phyloP scores from a whole-genome alignment of 2,329 filamentous ascomycete species.

The Parascedosporium putredinis region DNA sequence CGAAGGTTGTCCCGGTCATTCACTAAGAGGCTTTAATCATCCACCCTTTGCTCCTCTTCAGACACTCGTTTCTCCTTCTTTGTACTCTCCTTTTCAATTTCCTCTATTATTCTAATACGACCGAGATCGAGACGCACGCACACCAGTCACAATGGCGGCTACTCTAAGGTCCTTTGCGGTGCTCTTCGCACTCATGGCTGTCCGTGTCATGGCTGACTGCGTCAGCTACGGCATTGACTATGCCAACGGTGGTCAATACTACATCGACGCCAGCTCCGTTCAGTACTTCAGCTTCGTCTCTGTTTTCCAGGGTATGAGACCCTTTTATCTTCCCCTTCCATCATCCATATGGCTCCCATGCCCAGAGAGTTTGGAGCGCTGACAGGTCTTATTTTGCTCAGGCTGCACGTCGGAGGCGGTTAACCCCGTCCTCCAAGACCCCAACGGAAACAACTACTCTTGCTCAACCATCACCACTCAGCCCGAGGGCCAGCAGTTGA shows the following conservation, averaged over 20 bases:
- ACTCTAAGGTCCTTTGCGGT: slow-evolving; percentile 7
- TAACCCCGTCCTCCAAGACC: slow-evolving; percentile 23
- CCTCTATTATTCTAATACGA: background rate
- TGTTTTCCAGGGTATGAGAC: slow-evolving; percentile 23
- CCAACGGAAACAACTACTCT: slow-evolving; percentile 22
- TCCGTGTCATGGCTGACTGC: slow-evolving; percentile 17
- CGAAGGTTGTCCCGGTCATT: background rate
- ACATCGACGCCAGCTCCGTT: slow-evolving; percentile 26
- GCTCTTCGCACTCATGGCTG: slow-evolving; percentile 14
- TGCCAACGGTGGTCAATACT: slow-evolving; percentile 26
- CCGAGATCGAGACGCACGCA: background rate
- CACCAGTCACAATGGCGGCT: background rate
- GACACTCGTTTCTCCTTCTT: background rate
- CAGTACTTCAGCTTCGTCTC: slow-evolving; percentile 27
- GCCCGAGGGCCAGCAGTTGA: slow-evolving; percentile 22
- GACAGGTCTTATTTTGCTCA: slow-evolving; percentile 12
- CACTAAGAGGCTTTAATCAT: slow-evolving; percentile 1
- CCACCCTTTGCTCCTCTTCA: background rate
- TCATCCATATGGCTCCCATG: too few species aligned
- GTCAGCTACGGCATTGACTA: slow-evolving; percentile 27
- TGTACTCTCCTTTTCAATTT: background rate
- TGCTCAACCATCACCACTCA: slow-evolving; percentile 25
- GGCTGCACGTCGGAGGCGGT: slow-evolving; percentile 24
- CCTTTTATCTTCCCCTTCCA: background rate
- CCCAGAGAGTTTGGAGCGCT: too few species aligned